A percentile compares a stretch with the other conserved stretches of the same genome.
phyloP scores from a whole-genome alignment of 1,284 basidiomycete genomes.

The Puccinia polysora region DNA sequence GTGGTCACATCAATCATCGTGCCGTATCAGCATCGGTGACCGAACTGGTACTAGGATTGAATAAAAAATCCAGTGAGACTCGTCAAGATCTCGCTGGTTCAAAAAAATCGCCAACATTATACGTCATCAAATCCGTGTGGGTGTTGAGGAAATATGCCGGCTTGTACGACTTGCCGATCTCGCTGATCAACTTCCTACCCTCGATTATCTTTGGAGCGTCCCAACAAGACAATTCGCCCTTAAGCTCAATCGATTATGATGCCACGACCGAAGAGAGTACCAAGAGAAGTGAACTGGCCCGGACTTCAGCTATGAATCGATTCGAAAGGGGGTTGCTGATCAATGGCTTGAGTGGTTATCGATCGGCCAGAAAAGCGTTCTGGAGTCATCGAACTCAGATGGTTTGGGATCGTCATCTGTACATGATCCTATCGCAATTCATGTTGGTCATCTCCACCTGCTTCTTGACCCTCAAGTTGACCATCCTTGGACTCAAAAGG shows the following conservation, averaged over 20 bases:
- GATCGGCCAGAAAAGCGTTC: slow-evolving; percentile 66
- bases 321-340: slow-evolving; percentile 28
- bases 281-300: neutral
- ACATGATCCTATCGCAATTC: slow-evolving; percentile 75
- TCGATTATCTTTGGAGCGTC: slow-evolving; percentile 57
- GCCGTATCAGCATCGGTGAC: slow-evolving; percentile 60
- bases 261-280: slow-evolving; percentile 21
- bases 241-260: slow-evolving; percentile 45
- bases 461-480: neutral
- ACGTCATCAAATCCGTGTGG: slow-evolving; percentile 57
- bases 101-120: slow-evolving; percentile 55
- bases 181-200: slow-evolving; percentile 41
- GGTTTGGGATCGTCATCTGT: slow-evolving; percentile 84
- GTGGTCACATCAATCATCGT: slow-evolving; percentile 82
- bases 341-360: slow-evolving; percentile 55
- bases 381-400: slow-evolving; percentile 69
- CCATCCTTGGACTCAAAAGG: too few species aligned
- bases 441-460: slow-evolving; percentile 65
- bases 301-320: neutral
- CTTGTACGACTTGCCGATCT: slow-evolving; percentile 44
- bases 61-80: slow-evolving; percentile 20
- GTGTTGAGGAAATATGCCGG: slow-evolving; percentile 31
- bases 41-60: neutral
- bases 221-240: slow-evolving; percentile 55
- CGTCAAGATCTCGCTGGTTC: slow-evolving; percentile 9